A percentile compares a stretch with the other conserved stretches of the same genome.
These are phyloP conservation scores for Penicillium sp. DNA, from an alignment of 2,329 filamentous ascomycete species.

Conservation along the genomic window DNA sequence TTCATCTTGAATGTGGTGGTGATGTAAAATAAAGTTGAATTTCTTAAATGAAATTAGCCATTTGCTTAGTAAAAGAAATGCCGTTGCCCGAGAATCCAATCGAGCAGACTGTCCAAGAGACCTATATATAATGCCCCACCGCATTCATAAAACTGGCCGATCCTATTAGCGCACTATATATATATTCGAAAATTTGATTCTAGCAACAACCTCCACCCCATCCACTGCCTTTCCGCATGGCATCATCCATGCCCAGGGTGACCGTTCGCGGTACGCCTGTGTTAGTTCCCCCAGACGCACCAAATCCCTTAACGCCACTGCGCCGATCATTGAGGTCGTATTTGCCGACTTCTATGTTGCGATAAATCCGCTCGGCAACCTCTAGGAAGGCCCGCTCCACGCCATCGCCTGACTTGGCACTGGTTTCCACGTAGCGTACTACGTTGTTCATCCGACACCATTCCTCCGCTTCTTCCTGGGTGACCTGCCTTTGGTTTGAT, in stretches of 20 bases:
- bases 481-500: constrained; percentile 71
- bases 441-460: constrained; percentile 88
- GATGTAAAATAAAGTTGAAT: background rate
- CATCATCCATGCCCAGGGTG: constrained; percentile 52
- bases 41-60: background rate
- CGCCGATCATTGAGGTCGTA: constrained; percentile 94
- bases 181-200: background rate
- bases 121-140: no score
- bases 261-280: constrained; percentile 45
- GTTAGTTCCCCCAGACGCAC: constrained; percentile 43
- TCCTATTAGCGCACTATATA: no score
- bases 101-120: no score
- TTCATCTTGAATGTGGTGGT: background rate
- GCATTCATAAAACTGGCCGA: no score
- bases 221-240: constrained; percentile 47
- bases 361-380: constrained; percentile 92
- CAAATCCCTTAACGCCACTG: constrained; percentile 79
- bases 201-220: constrained; percentile 45
- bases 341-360: constrained; percentile 92
- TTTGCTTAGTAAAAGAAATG: background rate
- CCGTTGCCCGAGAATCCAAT: background rate
- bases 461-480: constrained; percentile 78
- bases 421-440: constrained; percentile 93
- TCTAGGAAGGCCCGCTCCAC: constrained; percentile 93
- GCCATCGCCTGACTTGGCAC: constrained; percentile 90